Percentiles rank a stretch among this genome's conserved stretches.
phyloP scores from a whole-genome alignment of 345 rosid genomes.

The Carallia brachiata region DNA sequence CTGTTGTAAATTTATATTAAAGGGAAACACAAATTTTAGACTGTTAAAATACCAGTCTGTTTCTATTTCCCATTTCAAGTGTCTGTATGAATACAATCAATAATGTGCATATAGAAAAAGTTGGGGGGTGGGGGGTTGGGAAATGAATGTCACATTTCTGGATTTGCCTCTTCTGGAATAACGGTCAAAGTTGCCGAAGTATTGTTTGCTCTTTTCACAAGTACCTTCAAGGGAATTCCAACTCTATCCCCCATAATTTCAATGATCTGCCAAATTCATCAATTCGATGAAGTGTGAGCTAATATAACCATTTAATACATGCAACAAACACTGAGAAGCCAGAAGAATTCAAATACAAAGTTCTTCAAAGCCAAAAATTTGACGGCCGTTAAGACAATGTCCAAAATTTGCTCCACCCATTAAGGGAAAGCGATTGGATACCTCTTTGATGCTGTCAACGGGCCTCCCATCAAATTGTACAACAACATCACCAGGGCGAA shows the following conservation, averaged over 20 bases:
- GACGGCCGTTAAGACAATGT: too few relatives aligned
- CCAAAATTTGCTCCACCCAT: neutral
- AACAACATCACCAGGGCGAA: conserved; percentile 80
- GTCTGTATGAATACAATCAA: too few relatives aligned
- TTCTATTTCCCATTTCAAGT: too few relatives aligned
- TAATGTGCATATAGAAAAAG: too few relatives aligned
- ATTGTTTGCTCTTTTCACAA: conserved; percentile 60
- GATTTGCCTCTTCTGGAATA: conserved; percentile 78
- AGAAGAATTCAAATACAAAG: too few relatives aligned
- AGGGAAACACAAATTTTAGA: too few relatives aligned
- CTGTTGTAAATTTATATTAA: too few relatives aligned
- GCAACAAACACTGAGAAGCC: too few relatives aligned
- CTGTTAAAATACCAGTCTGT: too few relatives aligned
- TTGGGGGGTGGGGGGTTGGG: too few relatives aligned
- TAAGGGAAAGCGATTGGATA: conserved; percentile 11
- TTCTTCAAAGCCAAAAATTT: too few relatives aligned
- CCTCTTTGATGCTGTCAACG: conserved; percentile 76
- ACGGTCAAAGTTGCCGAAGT: conserved; percentile 43
- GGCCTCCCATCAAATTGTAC: conserved; percentile 70
- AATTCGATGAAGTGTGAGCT: neutral
- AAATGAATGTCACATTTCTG: conserved; percentile 42
- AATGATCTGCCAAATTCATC: conserved; percentile 47
- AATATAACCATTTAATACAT: too few relatives aligned
- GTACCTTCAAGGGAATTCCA: conserved; percentile 52
- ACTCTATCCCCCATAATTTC: conserved; percentile 69